Evolutionary conservation across 2,329 filamentous ascomycete species (phyloP).

Genomic region (Fusarium illudens): DNA sequence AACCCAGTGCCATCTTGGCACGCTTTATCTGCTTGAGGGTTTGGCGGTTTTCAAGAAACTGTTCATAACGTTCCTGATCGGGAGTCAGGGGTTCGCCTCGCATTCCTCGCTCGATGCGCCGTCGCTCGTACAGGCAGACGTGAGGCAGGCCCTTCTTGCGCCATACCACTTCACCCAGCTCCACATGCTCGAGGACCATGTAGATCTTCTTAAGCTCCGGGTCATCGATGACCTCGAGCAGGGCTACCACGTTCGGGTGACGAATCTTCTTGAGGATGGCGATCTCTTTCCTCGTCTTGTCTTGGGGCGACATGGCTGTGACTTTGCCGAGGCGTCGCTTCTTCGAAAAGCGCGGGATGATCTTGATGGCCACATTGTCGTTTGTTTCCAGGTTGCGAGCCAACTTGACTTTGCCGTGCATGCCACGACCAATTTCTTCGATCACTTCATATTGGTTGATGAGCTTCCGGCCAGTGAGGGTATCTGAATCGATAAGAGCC

Average conservation of each 20-base stretch:
- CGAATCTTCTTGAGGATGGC: constrained; percentile 98
- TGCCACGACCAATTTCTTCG: constrained; percentile 92
- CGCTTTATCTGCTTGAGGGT: constrained; percentile 66
- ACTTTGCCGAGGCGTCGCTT: constrained; percentile 89
- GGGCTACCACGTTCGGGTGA: constrained; percentile 94
- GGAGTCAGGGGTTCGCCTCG: constrained; percentile 65
- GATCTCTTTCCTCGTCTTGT: constrained; percentile 94
- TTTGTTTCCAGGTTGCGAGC: constrained; percentile 80
- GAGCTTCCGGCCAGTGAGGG: constrained; percentile 87
- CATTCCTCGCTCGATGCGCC: constrained; percentile 78
- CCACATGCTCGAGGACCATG: constrained; percentile 94
- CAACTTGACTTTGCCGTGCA: constrained; percentile 97
- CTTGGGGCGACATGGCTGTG: constrained; percentile 68
- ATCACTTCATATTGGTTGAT: constrained; percentile 99
- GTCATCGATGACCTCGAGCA: constrained; percentile 97
- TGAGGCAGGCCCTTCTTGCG: constrained; percentile 86
- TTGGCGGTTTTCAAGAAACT: constrained; percentile 66
- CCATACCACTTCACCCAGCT: constrained; percentile 94
- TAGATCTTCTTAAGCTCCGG: constrained; percentile 97
- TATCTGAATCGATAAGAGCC: constrained; percentile 88
- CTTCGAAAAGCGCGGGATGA: constrained; percentile 95
- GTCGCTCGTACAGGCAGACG: constrained; percentile 83
- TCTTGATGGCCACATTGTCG: constrained; percentile 95
- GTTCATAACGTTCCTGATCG: constrained; percentile 68
- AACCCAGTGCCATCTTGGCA: constrained; percentile 60